These are phyloP conservation scores for Pythium guiyangense DNA, from an alignment of 352 stramenopile genomes.

Conservation along the genomic window DNA sequence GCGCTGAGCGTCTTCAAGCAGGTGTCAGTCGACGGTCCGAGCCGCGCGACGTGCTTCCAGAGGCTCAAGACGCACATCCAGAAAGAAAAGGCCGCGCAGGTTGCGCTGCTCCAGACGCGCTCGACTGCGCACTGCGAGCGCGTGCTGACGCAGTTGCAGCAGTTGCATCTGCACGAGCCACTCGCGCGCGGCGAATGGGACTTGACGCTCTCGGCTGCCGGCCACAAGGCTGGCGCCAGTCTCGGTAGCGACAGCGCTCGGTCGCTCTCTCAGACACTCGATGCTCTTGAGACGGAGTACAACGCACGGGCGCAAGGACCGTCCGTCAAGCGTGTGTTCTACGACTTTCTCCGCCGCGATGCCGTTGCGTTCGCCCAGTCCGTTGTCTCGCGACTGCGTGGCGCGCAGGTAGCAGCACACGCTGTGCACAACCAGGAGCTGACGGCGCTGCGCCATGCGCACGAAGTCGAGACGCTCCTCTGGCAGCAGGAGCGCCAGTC, in stretches of 20 bases:
- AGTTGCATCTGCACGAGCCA: conserved; percentile 33
- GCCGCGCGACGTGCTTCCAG: conserved; percentile 57
- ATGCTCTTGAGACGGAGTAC: conserved; percentile 49
- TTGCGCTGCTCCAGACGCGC: conserved; percentile 50
- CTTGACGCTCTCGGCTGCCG: conserved; percentile 5
- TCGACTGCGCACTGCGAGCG: conserved; percentile 51
- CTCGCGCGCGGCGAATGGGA: conserved; percentile 43
- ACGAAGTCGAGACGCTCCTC: conserved; percentile 28
- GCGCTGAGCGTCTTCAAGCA: conserved; percentile 63
- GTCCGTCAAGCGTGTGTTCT: conserved; percentile 62
- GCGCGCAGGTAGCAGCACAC: conserved; percentile 17
- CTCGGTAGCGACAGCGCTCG: conserved; percentile 10
- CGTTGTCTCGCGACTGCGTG: conserved; percentile 40
- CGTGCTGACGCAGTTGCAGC: conserved; percentile 44
- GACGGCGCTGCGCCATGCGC: conserved; percentile 24
- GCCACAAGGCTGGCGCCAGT: background rate
- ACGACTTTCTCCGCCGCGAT: conserved; percentile 62
- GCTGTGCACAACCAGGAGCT: conserved; percentile 21
- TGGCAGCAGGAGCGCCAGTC: conserved; percentile 41
- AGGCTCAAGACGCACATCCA: conserved; percentile 75
- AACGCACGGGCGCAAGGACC: conserved; percentile 53
- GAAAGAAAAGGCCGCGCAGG: conserved; percentile 40
- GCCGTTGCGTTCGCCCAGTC: conserved; percentile 50
- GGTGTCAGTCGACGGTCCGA: conserved; percentile 62
- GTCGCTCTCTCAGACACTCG: conserved; percentile 33